phyloP scores from a whole-genome alignment of 2,329 filamentous ascomycete species.

The Diplodia mutila region DNA sequence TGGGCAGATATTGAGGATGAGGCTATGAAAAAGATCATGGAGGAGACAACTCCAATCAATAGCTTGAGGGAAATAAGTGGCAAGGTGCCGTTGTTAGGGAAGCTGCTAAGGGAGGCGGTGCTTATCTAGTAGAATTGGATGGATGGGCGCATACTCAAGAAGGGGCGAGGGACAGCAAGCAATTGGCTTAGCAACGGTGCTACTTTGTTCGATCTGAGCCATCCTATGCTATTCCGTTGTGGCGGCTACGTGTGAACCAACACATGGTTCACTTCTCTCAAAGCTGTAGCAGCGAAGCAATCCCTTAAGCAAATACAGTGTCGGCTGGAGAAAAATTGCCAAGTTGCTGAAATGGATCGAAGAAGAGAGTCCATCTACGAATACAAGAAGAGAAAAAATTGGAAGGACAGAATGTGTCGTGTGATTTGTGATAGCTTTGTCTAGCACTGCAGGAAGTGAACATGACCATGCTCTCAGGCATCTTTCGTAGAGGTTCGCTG shows the following conservation, averaged over 20 bases:
- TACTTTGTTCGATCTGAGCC: background rate
- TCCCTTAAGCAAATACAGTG: no score
- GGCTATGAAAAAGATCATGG: background rate
- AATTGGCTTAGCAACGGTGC: background rate
- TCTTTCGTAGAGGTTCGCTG: slow-evolving; percentile 79
- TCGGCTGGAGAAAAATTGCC: no score
- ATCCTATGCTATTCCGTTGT: background rate
- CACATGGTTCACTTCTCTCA: no score
- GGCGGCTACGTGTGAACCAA: no score
- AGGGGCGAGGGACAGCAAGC: background rate
- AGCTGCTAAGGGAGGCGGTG: background rate
- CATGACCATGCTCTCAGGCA: slow-evolving; percentile 43
- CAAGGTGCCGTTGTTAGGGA: background rate
- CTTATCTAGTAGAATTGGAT: background rate
- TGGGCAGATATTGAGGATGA: background rate
- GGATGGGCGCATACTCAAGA: background rate
- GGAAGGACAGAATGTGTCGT: no score
- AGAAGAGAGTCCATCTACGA: no score
- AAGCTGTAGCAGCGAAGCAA: no score
- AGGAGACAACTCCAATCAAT: background rate
- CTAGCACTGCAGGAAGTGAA: no score
- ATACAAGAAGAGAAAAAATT: no score
- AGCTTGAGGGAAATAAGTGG: background rate
- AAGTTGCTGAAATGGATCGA: no score
- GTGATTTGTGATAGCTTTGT: no score